Evolutionary conservation across 441 rosid genomes (phyloP).

Genomic region (Aquilaria agallochum): DNA sequence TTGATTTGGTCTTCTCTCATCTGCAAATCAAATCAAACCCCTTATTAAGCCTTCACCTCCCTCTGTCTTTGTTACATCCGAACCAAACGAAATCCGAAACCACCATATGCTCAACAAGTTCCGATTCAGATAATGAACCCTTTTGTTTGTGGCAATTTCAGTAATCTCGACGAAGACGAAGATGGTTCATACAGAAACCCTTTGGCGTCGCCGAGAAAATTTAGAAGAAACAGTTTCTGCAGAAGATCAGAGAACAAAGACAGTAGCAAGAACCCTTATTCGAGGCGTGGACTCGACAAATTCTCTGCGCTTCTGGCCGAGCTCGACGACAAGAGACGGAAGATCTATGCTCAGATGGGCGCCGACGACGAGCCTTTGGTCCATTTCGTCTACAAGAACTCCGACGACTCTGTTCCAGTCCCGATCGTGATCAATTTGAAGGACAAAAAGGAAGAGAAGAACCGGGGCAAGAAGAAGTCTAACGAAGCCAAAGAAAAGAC

Average conservation of each 20-base stretch:
- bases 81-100: background rate
- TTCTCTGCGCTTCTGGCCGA: conserved; percentile 54
- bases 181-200: conserved; percentile 14
- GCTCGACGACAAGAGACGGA: conserved; percentile 47
- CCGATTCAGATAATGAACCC: conserved; percentile 31
- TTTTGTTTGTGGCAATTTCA: conserved; percentile 24
- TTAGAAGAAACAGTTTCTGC: conserved; percentile 20
- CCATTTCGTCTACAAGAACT: conserved; percentile 41
- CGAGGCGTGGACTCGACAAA: conserved; percentile 53
- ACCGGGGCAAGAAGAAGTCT: background rate
- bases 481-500: conserved; percentile 10
- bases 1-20: conserved; percentile 2
- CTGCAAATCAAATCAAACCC: too few relatives aligned
- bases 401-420: conserved; percentile 41
- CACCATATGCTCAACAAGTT: background rate
- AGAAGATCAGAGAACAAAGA: conserved; percentile 18
- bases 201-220: conserved; percentile 32
- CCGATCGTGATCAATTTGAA: conserved; percentile 51
- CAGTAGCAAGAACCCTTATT: conserved; percentile 50
- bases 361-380: conserved; percentile 40
- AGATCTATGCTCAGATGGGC: conserved; percentile 42
- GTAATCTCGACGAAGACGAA: conserved; percentile 25
- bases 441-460: conserved; percentile 20
- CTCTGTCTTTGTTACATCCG: conserved; percentile 3
- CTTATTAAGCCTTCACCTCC: background rate